A percentile compares a stretch with the other conserved stretches of the same genome.
These are phyloP conservation scores for Pluteus cervinus DNA, from an alignment of 768 basidiomycete genomes.

Conservation along the genomic window DNA sequence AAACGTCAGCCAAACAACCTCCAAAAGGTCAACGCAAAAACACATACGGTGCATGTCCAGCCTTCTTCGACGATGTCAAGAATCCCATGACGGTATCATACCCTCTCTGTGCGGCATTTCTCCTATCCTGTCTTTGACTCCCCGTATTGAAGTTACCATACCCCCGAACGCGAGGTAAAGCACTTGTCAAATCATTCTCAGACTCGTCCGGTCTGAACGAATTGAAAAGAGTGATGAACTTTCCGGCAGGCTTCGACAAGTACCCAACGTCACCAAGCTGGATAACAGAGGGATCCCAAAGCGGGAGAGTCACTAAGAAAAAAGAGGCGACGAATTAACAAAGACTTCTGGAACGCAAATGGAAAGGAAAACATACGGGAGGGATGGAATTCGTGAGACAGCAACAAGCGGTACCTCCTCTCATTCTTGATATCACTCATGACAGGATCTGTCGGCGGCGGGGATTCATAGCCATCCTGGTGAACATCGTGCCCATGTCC, in stretches of 20 bases:
- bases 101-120: conserved; percentile 51
- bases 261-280: conserved; percentile 77
- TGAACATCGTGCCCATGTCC: conserved; percentile 8
- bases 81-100: conserved; percentile 43
- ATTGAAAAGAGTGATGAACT: conserved; percentile 75
- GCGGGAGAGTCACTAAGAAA: conserved; percentile 50
- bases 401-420: conserved; percentile 57
- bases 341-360: conserved; percentile 1
- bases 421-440: conserved; percentile 49
- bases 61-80: conserved; percentile 34
- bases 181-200: conserved; percentile 32
- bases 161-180: conserved; percentile 54
- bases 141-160: conserved; percentile 54
- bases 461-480: conserved; percentile 34
- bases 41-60: conserved; percentile 21
- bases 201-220: conserved; percentile 48
- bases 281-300: conserved; percentile 67
- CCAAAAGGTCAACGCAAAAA: conserved; percentile 1
- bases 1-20: background rate
- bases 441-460: conserved; percentile 32
- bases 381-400: conserved; percentile 65
- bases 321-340: conserved; percentile 1
- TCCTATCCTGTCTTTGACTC: conserved; percentile 47
- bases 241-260: conserved; percentile 56
- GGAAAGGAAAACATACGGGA: conserved; percentile 41